Base-by-base conservation (phyloP, 1,284 basidiomycete species). In the Prillingera fragicola region DNA sequence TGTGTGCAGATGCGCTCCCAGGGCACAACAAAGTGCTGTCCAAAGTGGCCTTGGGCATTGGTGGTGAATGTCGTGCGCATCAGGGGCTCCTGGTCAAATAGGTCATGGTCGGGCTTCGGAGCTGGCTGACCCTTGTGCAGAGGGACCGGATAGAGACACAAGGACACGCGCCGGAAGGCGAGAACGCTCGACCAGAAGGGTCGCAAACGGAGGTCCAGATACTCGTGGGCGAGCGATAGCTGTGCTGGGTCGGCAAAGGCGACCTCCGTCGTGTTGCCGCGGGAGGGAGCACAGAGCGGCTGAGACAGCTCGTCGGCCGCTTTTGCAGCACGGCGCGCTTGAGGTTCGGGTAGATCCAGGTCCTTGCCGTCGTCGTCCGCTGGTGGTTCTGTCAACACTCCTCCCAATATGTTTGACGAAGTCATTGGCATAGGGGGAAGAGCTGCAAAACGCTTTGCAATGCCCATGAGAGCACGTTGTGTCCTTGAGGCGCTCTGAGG, bases 1-100 rank as follows among this genome's bases (percentile, higher is more conserved):
- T 85, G 82, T 0, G 75, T 71, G 59, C 77, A 80, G 40, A 90
- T 71, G 14, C 75, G 72, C 43, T 83, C 78, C 84, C 84, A 89
- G 4, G 75, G 70, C 10, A 90, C 72, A 1, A 60, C 69, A 53
- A 88, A 76, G 14, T 72, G 77, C 4, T 76, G 71, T 44, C 81
- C 75, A 69, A 90, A 90, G 41, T 80, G 79, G 2, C 87, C 87
- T 52, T 87, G 81, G 1, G 76, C 59, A 17, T 71, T 74, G 1
- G 86, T 88, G 3, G 69, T 48, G 13, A 82, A 73, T 21, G 80
- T 75, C 40, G 70, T 65, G 1, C 68, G 71, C 1, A 74, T 69
- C 15, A 86, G 62, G 3, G 83, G 79, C 15, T 63, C 70, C 33
- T 70, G 62, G 9, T 45, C 39, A 13, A 43, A 35, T 10, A 61